Conservation (phyloP, 1,284 basidiomycete species). For the Crucibulum parvulum region DNA sequence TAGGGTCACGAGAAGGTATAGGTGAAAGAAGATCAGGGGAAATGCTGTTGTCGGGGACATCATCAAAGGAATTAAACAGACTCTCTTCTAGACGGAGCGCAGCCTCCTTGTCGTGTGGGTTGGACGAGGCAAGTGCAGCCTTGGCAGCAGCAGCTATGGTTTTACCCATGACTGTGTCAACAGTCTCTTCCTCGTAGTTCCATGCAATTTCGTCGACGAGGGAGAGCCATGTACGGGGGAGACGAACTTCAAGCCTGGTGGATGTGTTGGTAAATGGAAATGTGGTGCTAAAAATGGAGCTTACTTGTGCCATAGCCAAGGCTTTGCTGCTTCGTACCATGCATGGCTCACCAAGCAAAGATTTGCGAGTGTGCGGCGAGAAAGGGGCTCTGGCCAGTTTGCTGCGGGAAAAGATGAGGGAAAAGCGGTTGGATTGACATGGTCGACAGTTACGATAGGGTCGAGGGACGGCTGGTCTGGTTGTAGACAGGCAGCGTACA, state of each 20-base stretch:
- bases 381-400: slow-evolving; percentile 69
- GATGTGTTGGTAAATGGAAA: slow-evolving; percentile 8
- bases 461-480: slow-evolving; percentile 67
- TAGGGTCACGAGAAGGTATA: slow-evolving; percentile 79
- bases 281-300: slow-evolving; percentile 15
- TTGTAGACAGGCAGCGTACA: slow-evolving; percentile 68
- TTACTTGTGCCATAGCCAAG: slow-evolving; percentile 78
- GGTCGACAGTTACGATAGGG: slow-evolving; percentile 60
- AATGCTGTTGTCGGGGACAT: slow-evolving; percentile 68
- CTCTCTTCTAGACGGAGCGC: slow-evolving; percentile 62
- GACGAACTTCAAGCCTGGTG: slow-evolving; percentile 69
- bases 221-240: slow-evolving; percentile 81
- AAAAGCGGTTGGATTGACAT: slow-evolving; percentile 61
- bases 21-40: slow-evolving; percentile 78
- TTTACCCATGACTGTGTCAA: slow-evolving; percentile 66
- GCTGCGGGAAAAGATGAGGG: slow-evolving; percentile 75
- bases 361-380: slow-evolving; percentile 66
- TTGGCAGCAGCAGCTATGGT: slow-evolving; percentile 68
- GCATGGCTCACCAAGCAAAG: slow-evolving; percentile 77
- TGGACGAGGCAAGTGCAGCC: slow-evolving; percentile 54
- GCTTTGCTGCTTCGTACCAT: slow-evolving; percentile 81
- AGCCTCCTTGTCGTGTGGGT: slow-evolving; percentile 48
- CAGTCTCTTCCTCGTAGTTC: slow-evolving; percentile 70
- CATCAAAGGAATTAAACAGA: slow-evolving; percentile 62
- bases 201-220: slow-evolving; percentile 78